Conservation (phyloP, 139 green algal genomes). For the Tetraselmis chui region DNA sequence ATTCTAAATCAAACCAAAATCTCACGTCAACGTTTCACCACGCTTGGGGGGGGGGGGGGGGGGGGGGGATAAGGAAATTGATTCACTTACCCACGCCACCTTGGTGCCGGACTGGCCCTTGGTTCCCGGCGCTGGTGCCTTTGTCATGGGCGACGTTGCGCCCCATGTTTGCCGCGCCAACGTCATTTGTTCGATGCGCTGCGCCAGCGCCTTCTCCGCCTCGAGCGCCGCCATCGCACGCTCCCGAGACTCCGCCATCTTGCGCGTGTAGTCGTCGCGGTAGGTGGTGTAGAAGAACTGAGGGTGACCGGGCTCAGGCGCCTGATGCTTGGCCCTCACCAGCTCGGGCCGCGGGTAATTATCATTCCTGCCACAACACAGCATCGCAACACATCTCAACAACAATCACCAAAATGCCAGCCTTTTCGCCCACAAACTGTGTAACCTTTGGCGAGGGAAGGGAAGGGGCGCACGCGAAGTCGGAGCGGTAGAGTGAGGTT, state of each 20-base stretch:
- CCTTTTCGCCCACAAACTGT: no score
- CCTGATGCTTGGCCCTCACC: neutral
- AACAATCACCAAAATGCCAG: no score
- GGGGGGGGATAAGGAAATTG: no score
- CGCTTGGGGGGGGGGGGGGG: no score
- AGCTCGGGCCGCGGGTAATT: neutral
- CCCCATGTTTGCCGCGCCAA: neutral
- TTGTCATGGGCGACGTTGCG: neutral
- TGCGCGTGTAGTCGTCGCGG: neutral
- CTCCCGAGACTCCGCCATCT: neutral
- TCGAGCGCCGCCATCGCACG: neutral
- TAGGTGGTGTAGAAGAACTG: neutral
- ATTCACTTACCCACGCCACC: neutral
- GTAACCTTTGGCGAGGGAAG: neutral
- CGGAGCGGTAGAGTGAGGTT: neutral
- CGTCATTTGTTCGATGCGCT: neutral
- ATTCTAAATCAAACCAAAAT: no score
- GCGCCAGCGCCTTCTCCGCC: neutral
- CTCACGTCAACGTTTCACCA: no score
- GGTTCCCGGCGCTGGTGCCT: neutral
- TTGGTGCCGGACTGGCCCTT: neutral
- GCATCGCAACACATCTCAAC: neutral
- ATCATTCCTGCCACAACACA: neutral
- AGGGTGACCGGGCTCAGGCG: neutral
- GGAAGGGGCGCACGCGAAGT: neutral